Base-by-base conservation (phyloP, 75 land plant genomes). In the Azolla pinnata region DNA sequence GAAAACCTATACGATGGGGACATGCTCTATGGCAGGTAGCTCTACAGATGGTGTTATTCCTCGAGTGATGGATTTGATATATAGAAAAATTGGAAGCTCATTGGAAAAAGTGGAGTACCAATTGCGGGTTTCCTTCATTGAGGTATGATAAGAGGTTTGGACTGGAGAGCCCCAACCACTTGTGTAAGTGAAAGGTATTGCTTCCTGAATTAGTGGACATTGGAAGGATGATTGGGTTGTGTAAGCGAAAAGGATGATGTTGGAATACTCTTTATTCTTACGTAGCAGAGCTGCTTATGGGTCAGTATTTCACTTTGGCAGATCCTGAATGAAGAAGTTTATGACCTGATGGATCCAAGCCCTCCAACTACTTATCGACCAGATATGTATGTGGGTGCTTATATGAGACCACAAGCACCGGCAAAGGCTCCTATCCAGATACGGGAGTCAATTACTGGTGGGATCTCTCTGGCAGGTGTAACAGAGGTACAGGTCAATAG, bases 261-360 rank as follows among this genome's bases (percentile, higher is more conserved):
- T n/a, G n/a, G n/a, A n/a, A n/a, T n/a, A n/a, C n/a, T n/a, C n/a
- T n/a, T n/a, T n/a, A n/a, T n/a, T n/a, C n/a, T n/a, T n/a, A n/a
- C n/a, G n/a, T n/a, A n/a, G n/a, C n/a, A n/a, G n/a, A n/a, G n/a
- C n/a, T n/a, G n/a, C n/a, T n/a, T n/a, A n/a, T n/a, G n/a, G n/a
- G n/a, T n/a, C n/a, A n/a, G n/a, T n/a, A n/a, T 17, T 31, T 32
- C 19, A 2, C 1, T 57, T 29, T 38, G 31, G 38, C 79, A 93
- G 98, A 93, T 93, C 47, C 80, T 93, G 19, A 93, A 93, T 45
- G 98, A 93, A 70, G 98, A 93, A 69, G 85, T 93, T 0, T 88
- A 86, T 77, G 98, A 93, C 63, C 64, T 93, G 34, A 82, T 93
- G 20, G 98, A 92, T 33, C 64, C 81, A 59, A 79, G 66, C 55